A percentile compares a stretch with the other conserved stretches of the same genome.
Conservation (phyloP, 495 filamentous ascomycete species). For the Penicillium macrosclerotiorum region DNA sequence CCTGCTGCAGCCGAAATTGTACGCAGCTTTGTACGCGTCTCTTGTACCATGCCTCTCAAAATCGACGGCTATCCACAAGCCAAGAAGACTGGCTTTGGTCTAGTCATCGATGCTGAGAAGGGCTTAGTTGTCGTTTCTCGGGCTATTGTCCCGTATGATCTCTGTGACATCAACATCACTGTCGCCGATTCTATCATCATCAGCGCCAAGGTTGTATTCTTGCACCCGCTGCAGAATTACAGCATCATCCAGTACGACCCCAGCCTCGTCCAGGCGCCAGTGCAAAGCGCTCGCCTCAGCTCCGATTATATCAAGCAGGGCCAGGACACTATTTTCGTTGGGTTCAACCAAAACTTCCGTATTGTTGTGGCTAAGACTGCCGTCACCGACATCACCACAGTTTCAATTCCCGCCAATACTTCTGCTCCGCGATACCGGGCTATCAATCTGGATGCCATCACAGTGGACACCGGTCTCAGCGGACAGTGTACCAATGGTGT, state of each 20-base stretch:
- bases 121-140: conserved; percentile 90
- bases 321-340: conserved; percentile 89
- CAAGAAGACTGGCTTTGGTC: conserved; percentile 88
- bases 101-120: conserved; percentile 95
- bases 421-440: conserved; percentile 91
- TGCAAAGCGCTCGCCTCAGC: conserved; percentile 83
- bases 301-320: conserved; percentile 81
- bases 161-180: conserved; percentile 93
- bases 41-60: conserved; percentile 89
- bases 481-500: conserved; percentile 95
- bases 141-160: conserved; percentile 91
- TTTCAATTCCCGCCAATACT: conserved; percentile 90
- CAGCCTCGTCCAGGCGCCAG: conserved; percentile 84
- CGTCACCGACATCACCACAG: conserved; percentile 95
- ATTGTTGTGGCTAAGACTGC: conserved; percentile 92
- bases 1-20: conserved; percentile 89
- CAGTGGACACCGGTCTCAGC: conserved; percentile 88
- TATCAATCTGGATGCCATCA: conserved; percentile 96
- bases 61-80: conserved; percentile 93
- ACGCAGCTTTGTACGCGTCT: conserved; percentile 89
- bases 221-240: conserved; percentile 99
- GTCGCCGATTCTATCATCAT: conserved; percentile 96
- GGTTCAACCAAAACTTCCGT: conserved; percentile 92
- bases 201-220: conserved; percentile 88
- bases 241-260: conserved; percentile 94